phyloP scores from a whole-genome alignment of 352 stramenopile genomes.

The Phytophthora pini region DNA sequence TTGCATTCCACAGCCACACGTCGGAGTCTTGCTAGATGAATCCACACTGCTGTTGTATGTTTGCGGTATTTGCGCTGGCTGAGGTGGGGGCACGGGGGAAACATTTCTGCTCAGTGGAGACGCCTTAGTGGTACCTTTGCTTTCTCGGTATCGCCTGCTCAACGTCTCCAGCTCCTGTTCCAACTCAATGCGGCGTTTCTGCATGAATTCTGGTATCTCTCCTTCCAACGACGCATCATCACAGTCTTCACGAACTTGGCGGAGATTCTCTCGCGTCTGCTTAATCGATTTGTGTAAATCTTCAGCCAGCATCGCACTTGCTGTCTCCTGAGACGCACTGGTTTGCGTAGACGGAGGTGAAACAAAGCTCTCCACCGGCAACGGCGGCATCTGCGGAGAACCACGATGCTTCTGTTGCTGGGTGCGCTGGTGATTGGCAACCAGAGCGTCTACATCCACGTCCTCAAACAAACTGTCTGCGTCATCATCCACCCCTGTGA shows the following conservation, averaged over 20 bases:
- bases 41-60: conserved; percentile 11
- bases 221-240: conserved; percentile 86
- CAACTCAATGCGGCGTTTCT: conserved; percentile 49
- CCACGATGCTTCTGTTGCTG: conserved; percentile 28
- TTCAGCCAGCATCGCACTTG: conserved; percentile 25
- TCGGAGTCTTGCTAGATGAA: conserved; percentile 29
- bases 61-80: conserved; percentile 9
- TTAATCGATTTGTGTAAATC: conserved; percentile 63
- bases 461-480: conserved; percentile 42
- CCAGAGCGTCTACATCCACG: conserved; percentile 61
- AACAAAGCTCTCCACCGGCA: conserved; percentile 14
- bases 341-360: conserved; percentile 27
- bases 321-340: conserved; percentile 27
- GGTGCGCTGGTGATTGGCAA: conserved; percentile 52
- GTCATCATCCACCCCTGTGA: conserved; percentile 26
- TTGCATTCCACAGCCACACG: conserved; percentile 68
- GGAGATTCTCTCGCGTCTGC: conserved; percentile 64
- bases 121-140: conserved; percentile 40
- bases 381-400: conserved; percentile 3
- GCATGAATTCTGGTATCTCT: conserved; percentile 64
- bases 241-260: conserved; percentile 76
- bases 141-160: conserved; percentile 66
- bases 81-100: conserved; percentile 17
- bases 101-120: conserved; percentile 25
- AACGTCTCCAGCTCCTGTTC: conserved; percentile 68